Conservation (phyloP, 176 grass and related monocot species). For the Poa pratensis region DNA sequence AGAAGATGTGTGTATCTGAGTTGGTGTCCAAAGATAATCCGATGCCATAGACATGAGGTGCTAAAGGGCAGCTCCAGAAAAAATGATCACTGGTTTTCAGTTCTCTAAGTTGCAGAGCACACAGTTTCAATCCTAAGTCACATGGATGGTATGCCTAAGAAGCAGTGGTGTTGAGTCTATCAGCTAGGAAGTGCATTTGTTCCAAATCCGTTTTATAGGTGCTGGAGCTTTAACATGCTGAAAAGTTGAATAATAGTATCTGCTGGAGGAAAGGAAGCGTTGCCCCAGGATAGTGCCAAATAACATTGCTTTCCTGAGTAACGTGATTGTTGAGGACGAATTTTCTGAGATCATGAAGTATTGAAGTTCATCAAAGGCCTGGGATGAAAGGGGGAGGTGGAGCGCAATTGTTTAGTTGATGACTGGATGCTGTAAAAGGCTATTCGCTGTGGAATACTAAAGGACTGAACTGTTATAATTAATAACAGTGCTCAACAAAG, state of each 20-base stretch:
- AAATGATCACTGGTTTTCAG: background rate
- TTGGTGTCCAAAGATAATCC: background rate
- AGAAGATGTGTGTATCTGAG: background rate
- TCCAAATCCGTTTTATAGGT: constrained; percentile 2
- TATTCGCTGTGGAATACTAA: constrained; percentile 26
- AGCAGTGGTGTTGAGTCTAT: background rate
- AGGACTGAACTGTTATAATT: constrained; percentile 21
- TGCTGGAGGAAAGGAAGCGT: constrained; percentile 22
- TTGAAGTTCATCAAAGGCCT: background rate
- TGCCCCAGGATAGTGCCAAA: background rate
- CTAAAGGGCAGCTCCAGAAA: constrained; percentile 25
- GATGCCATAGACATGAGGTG: background rate
- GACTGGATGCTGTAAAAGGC: constrained; percentile 10
- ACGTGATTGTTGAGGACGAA: background rate
- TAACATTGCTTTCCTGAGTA: constrained; percentile 16
- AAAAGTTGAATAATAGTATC: background rate
- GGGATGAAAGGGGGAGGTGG: background rate
- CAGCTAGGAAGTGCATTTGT: constrained; percentile 10
- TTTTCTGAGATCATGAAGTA: background rate
- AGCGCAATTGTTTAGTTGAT: constrained; percentile 25
- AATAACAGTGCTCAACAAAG: background rate
- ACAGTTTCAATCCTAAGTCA: background rate
- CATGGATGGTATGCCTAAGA: constrained; percentile 11
- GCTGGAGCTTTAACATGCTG: background rate
- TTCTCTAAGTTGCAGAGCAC: constrained; percentile 4